A percentile compares a stretch with the other conserved stretches of the same genome.
These are phyloP conservation scores for Vararia minispora DNA, from an alignment of 768 basidiomycete species.

Conservation along the genomic window DNA sequence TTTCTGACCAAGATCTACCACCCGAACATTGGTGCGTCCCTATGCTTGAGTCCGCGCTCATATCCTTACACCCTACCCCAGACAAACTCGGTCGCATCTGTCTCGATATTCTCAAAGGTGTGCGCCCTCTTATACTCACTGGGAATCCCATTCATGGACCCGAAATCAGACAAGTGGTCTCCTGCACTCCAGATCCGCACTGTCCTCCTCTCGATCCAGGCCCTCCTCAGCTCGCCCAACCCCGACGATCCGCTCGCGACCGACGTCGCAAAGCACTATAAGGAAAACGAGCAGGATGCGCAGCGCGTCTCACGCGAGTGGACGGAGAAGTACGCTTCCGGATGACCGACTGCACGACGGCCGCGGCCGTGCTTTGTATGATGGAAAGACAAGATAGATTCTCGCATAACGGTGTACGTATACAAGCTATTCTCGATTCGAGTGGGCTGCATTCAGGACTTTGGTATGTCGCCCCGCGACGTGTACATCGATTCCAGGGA, in stretches of 20 bases:
- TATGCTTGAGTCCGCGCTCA: conserved; percentile 2
- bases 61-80: conserved; percentile 20
- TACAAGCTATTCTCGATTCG: no score
- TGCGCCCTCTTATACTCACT: conserved; percentile 11
- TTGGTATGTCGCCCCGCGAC: no score
- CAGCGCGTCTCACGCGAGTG: conserved; percentile 89
- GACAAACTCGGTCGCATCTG: conserved; percentile 99
- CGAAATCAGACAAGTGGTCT: conserved; percentile 86
- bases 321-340: conserved; percentile 78
- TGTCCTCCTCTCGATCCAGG: conserved; percentile 92
- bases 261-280: conserved; percentile 97
- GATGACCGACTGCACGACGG: conserved; percentile 14
- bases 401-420: no score
- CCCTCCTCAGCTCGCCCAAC: conserved; percentile 92
- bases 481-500: no score
- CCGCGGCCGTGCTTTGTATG: no score
- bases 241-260: conserved; percentile 93
- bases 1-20: conserved; percentile 99
- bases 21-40: conserved; percentile 88
- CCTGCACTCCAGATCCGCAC: conserved; percentile 98
- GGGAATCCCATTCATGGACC: not conserved
- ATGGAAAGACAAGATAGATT: no score
- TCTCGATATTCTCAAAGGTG: conserved; percentile 94
- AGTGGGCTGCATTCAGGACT: no score
- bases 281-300: conserved; percentile 91